Evolutionary conservation across 495 filamentous ascomycete genomes (phyloP), one percentile per base, ranked within the genome.

Genomic region (Endocarpon pusillum): DNA sequence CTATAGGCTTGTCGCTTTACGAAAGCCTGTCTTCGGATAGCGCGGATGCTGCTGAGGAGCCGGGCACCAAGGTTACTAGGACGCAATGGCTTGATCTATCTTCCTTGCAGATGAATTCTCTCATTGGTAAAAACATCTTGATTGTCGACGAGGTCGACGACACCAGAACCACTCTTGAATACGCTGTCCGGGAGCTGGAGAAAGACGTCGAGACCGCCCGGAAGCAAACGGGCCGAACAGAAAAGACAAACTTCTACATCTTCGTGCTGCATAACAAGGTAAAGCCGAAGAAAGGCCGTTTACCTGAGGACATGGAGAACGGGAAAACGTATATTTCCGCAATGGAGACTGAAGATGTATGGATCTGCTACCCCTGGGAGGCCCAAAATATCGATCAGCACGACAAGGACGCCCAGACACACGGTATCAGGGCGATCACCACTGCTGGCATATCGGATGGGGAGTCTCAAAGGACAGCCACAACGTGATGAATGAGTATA

Each of bases 321-420:
- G 60, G 67, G 15, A 59, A 78, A 37, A 64, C 76, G 44, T 99
- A 99, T 57, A 53, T 83, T 37, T 89, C 89, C 16, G 81, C 89
- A 10, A 63, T 75, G 45, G 94, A 89, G 20, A 81, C 87, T 15
- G 69, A 67, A 16, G 87, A 99, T 61, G 76, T 83, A 36, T 99
- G 89, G 89, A 94, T 94, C 50, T 89, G 81, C 64, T 99, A 99
- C 56, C 89, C 89, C n/a, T 97, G 89, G 89, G 89, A 97, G 59
- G 89, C 91, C 26, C 80, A 61, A 42, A 81, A 94, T 54, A 94
- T 96, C 44, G 89, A 94, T 19, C 78, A 81, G 63, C 87, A 96
- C 49, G 87, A 96, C 55, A 43, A 55, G 33, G 57, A 82, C 38
- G 79, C 85, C 8, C 58, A 58, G 41, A 54, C 62, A 50, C 61